Evolutionary conservation across 495 filamentous ascomycete genomes (phyloP), one percentile per base, ranked within the genome.

Genomic region (Aspergillus taichungensis): DNA sequence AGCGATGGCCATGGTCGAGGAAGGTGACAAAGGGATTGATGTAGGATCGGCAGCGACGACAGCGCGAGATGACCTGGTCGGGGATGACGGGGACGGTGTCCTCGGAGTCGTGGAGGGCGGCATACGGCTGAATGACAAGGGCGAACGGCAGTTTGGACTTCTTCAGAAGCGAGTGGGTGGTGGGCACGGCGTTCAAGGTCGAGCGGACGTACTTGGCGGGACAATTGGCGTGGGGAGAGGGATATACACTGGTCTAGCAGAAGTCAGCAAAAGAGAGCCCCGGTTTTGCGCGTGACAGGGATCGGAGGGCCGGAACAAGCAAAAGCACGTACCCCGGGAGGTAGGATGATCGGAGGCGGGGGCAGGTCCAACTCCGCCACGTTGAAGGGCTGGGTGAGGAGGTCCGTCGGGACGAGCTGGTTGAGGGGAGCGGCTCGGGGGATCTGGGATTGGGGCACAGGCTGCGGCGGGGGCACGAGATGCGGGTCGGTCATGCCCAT

Each of bases 11-110:
- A 63, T 97, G 88, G 49, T 98, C 92, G 34, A 98, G 69, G 73
- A 98, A 98, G 41, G 84, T 87, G 36, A 90, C 92, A 46, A 91
- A 98, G 13, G 92, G 89, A 63, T 97, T 96, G 71, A 97, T 97
- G 59, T 97, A 97, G 35, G 91, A 90, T 47, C 91, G 78, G 64
- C 92, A 98, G 57, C 92, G 82, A 62, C 92, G 76, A 69, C 92
- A 98, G 57, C 92, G 80, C 32, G 90, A 91, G 57, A 98, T 98
- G 45, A 98, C 88, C 64, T 96, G 94, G 63, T 98, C 92, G 36
- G 91, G 84, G 27, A 95, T 87, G 37, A 98, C 79, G 6, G 94
- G 92, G 6, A 98, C 81, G 13, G 79, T 77, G 54, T 96, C 94
- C 56, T 95, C 92, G 6, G 80, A 72, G 61, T 98, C 92, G 59